Evolutionary conservation across 257 asterid genomes (phyloP), one percentile per base, ranked within the genome.

Genomic region (Salvia rosmarinus): DNA sequence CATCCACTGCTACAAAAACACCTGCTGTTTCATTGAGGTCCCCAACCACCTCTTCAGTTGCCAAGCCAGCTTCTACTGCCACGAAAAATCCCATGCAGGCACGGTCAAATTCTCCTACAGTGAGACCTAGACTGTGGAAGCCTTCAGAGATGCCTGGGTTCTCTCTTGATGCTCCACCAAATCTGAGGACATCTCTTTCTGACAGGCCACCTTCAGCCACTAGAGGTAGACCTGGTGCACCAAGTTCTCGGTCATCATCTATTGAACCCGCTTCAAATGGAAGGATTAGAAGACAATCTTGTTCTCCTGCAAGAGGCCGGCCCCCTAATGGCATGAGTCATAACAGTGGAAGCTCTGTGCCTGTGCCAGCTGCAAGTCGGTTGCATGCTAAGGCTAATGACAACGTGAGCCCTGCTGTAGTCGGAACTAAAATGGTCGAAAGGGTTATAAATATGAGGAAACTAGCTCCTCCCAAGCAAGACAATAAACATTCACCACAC

Each of bases 131-230:
- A 80, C 88, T 91, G 39, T 91, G 96, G 96, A 91, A 91, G 80
- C 97, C 99, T 23, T 91, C 97, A 9, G 99, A 95, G 65, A 95
- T 95, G 82, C 97, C 98, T 16, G 98, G 98, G 30, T 91, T 89
- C 81, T 95, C 99, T 81, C 95, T 87, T 62, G 97, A 91, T 68
- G 93, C 85, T 20, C 99, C 98, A 47, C 96, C 99, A 11, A 95
- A 95, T 79, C 78, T 95, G 42, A 83, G 98, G 80, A 95, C 99
- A 32, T 84, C 99, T 17, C 76, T 95, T 50, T 63, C 90, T 2
- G 98, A 91, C 75, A 83, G 98, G 81, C 98, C 98, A 14, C 85
- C 85, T 72, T 93, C 98, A 68, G 96, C 89, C 75, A 87, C 90
- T 55, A 85, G 99, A 79, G 99, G 99, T 54, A 86, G 99, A 73